Evolutionary conservation across 1,139 yeast genomes (phyloP), one percentile per base, ranked within the genome.

Genomic region (Schizosaccharomyces versatilis): DNA sequence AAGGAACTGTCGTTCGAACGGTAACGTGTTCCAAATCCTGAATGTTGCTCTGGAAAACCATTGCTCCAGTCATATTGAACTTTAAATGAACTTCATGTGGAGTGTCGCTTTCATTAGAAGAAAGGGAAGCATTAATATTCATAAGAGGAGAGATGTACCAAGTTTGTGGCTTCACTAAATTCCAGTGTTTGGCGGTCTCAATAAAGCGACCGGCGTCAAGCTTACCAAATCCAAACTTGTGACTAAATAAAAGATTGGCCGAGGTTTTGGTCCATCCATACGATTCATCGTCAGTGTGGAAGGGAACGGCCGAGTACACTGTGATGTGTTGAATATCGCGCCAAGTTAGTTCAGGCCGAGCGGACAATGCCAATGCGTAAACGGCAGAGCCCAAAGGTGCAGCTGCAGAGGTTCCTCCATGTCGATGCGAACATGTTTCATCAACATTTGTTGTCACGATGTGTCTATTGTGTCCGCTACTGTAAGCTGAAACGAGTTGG

Each of bases 331-430:
- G 99, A 57, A 88, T 73, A 65, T 93, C 99, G 65, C 98, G 77
- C 99, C 99, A 93, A 0, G 96, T 84, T 58, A 93, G 73, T 5
- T 80, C 73, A 0, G 96, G 95, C 60, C 94, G 55, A 1, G 79
- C 85, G 62, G 81, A 79, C 54, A 90, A 71, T 1, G 84, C 84
- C 56, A 93, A 71, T 0, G 97, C 77, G 65, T 83, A 85, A 0
- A 93, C 75, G 19, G 98, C 98, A 0, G 97, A 96, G 0, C 97
- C 98, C 56, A 93, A 73, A 0, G 99, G 99, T 0, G 98, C 98
- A 15, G 98, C 97, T 0, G 98, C 98, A 15, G 97, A 88, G 0
- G 99, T 93, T 24, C 99, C 99, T 7, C 97, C 95, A 67, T 93
- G 98, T 38, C 63, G 66, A 41, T 74, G 73, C 1, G 93, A 71